Base-by-base conservation (phyloP, 2,329 filamentous ascomycete genomes). In the Raffaelea albimanens region DNA sequence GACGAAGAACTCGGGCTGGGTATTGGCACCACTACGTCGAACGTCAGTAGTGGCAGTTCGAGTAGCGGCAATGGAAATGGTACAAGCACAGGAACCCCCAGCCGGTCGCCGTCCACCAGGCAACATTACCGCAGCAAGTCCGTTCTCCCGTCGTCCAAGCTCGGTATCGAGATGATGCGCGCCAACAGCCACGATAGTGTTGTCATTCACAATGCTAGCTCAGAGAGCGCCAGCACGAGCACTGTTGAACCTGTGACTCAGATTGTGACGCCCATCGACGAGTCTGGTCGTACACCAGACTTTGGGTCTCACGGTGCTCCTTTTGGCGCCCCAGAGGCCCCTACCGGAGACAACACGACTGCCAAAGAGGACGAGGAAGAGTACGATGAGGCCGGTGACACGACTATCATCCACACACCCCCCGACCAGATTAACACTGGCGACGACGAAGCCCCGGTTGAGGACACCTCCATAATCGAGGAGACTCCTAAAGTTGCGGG, bases 121-220 rank as follows among this genome's bases (percentile, higher is more conserved):
- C 60, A 63, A 67, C 65, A 84, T 64, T 63, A 69, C 38, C 70
- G 76, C 34, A 70, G 67, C 50, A 80, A 81, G 54, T 66, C 69
- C 16, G 71, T 73, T 34, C 73, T 86, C 21, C 83, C 85, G 13
- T 86, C 84, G 46, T 95, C 89, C 1, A 96, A 95, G 64, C 76
- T 97, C 2, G 89, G 89, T 2, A 93, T 89, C 44, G 91, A 97
- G 64, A 96, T 97, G 91, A 91, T 96, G 87, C 82, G 91, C 43
- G 94, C 91, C 19, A 95, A 95, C 63, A 95, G 88, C 59, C 85
- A 91, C 57, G 91, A 94, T 43, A 95, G 90, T 59, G 78, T 87
- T 47, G 70, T 70, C 1, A 45, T 75, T 13, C 50, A 53, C 39
- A 29, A 29, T 29, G 44, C 36, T 8, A 64, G 67, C 11, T 73